These are phyloP conservation scores for Trichoderma koningii DNA, from an alignment of 2,329 filamentous ascomycete species.

Conservation along the genomic window DNA sequence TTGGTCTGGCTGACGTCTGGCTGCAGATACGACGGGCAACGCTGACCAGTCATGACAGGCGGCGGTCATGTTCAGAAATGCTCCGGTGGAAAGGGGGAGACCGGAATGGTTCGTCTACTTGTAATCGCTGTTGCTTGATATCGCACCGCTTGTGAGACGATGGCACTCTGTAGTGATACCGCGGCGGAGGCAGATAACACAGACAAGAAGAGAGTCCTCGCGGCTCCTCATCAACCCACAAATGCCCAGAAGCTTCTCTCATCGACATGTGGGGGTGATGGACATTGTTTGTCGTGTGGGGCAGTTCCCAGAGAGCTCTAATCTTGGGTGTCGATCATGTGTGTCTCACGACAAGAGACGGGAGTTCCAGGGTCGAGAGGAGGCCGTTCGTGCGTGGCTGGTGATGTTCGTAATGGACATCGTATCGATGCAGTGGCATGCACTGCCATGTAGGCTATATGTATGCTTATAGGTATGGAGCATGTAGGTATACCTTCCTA, in stretches of 20 bases:
- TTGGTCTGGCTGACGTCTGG: conserved; percentile 12
- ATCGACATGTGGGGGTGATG: background rate
- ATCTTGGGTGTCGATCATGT: conserved; percentile 16
- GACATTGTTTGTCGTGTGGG: conserved; percentile 16
- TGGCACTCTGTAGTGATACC: no score
- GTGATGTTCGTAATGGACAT: background rate
- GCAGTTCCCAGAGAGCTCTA: conserved; percentile 12
- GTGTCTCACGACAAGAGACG: conserved; percentile 8
- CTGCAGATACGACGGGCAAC: conserved; percentile 20
- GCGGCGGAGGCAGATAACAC: no score
- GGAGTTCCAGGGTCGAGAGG: background rate
- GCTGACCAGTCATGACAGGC: background rate
- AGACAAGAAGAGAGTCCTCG: no score
- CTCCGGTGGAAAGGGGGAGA: background rate
- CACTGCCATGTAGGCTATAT: background rate
- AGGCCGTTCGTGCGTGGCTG: background rate
- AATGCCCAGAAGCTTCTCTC: background rate
- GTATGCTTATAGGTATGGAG: background rate
- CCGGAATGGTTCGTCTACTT: no score
- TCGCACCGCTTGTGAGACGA: no score
- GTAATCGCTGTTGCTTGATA: no score
- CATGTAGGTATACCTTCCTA: background rate
- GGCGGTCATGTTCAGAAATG: background rate
- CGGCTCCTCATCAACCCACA: background rate
- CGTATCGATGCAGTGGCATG: conserved; percentile 12